Base-by-base conservation (phyloP, 2,329 filamentous ascomycete species). In the Colletotrichum falcatum region DNA sequence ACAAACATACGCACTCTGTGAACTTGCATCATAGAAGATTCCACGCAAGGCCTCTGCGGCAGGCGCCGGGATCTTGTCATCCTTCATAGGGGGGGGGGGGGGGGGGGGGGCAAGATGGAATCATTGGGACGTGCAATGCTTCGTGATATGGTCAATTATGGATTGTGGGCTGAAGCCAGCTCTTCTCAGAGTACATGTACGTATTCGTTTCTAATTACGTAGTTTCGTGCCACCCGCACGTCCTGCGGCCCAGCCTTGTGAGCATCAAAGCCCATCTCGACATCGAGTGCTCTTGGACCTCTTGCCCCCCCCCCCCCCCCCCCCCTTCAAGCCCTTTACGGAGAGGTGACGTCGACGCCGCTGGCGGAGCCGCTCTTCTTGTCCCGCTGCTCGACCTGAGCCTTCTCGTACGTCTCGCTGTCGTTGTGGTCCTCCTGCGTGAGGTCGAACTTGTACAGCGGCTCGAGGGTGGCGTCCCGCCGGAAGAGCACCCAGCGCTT, bases 371-470 rank as follows among this genome's bases (percentile, higher is more conserved):
- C 60, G n/a, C 60, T 46, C 68, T 61, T 70, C 51, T 59, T 72
- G 59, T 81, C 80, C 70, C 83, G 83, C 65, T 82, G 73, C 72
- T 83, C 81, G 14, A 81, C 76, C 72, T 74, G 79, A 6, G 78
- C 75, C 74, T 83, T 82, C 70, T 82, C 81, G 66, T 80, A 80
- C 26, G 66, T 74, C 54, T 79, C 78, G 55, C 79, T 77, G 12
- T 18, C 59, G 44, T 51, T 30, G 44, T 79, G 77, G 30, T 79
- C 78, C 53, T 70, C 64, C 53, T 68, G 64, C 26, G 75, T 76
- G 30, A 80, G 76, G 54, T 83, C 81, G 35, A 83, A 79, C 55
- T 79, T 79, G 74, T 84, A 85, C 20, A 85, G 74, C 23, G 83
- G 83, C 71, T 83, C 78, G 26, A 85, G 77, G n/a, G 75, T 75